Conservation (phyloP, 768 basidiomycete genomes). For the Pholiota molesta region DNA sequence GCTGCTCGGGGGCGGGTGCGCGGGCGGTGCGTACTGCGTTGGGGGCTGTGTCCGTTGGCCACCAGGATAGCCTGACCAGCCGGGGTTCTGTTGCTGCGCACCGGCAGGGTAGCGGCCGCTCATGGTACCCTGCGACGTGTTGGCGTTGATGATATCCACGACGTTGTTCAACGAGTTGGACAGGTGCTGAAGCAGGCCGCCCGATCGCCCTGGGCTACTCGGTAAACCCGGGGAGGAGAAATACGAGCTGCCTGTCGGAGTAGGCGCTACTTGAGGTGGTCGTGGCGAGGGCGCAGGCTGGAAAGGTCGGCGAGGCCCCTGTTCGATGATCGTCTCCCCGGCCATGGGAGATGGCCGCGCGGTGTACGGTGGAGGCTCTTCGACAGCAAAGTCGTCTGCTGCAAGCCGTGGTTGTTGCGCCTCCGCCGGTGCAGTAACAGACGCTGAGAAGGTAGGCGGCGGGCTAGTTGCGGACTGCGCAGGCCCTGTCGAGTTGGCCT, state of each 20-base stretch:
- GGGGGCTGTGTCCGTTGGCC: constrained; percentile 20
- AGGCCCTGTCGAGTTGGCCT: no score
- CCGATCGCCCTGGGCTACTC: not conserved
- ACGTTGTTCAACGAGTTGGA: constrained; percentile 20
- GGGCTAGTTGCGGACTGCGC: not conserved
- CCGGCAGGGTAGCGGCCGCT: not conserved
- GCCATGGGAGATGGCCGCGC: constrained; percentile 49
- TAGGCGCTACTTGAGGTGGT: constrained; percentile 3
- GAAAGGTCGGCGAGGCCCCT: constrained; percentile 67
- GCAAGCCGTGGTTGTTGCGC: constrained; percentile 10
- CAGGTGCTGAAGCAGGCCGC: constrained; percentile 17
- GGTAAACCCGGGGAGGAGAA: not conserved
- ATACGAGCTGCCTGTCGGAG: constrained; percentile 2
- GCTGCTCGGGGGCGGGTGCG: constrained; percentile 4
- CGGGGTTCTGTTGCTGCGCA: constrained; percentile 11
- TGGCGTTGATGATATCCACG: constrained; percentile 14
- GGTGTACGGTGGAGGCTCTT: constrained; percentile 79
- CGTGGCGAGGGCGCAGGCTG: constrained; percentile 40
- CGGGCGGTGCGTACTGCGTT: constrained; percentile 7
- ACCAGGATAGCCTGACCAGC: constrained; percentile 31
- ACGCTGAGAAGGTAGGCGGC: constrained; percentile 7
- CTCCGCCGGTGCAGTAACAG: not conserved
- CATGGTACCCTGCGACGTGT: not conserved
- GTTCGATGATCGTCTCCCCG: constrained; percentile 66
- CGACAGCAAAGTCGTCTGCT: constrained; percentile 31